Conservation (phyloP, 768 basidiomycete species). For the Boletus tylopilopsis region DNA sequence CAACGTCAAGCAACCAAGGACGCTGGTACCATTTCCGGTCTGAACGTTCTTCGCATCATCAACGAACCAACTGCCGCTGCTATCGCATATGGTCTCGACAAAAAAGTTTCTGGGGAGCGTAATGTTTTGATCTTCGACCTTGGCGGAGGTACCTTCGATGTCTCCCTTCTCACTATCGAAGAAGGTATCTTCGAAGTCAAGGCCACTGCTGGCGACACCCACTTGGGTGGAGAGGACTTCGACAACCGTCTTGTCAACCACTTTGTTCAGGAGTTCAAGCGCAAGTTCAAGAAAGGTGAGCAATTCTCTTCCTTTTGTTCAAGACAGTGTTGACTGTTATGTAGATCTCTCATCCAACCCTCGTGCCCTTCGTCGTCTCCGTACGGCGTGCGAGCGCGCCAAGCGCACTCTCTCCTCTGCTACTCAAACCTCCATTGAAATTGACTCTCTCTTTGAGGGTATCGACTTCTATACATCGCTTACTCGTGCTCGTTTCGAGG, state of each 20-base stretch:
- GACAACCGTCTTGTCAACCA: constrained; percentile 97
- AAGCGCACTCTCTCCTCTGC: constrained; percentile 98
- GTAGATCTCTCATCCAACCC: constrained; percentile 85
- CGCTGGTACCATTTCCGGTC: constrained; percentile 88
- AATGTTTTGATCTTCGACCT: constrained; percentile 99
- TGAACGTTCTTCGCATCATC: constrained; percentile 97
- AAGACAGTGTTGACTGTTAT: constrained; percentile 4
- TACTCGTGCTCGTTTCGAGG: constrained; percentile 97
- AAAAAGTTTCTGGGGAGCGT: constrained; percentile 84
- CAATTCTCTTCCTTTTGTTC: neutral
- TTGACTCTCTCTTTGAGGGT: constrained; percentile 96
- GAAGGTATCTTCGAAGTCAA: constrained; percentile 99
- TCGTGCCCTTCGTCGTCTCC: constrained; percentile 94
- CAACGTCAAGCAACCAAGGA: constrained; percentile 99
- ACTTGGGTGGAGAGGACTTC: constrained; percentile 97
- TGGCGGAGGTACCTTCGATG: constrained; percentile 98
- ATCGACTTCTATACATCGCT: constrained; percentile 98
- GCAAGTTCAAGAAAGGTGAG: constrained; percentile 92
- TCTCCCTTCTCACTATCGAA: constrained; percentile 92
- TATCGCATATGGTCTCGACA: constrained; percentile 98
- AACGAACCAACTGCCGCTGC: constrained; percentile 99
- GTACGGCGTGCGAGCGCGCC: constrained; percentile 97
- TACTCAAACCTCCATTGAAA: constrained; percentile 94
- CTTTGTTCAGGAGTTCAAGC: constrained; percentile 96
- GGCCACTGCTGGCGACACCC: constrained; percentile 97